phyloP scores from a whole-genome alignment of 495 filamentous ascomycete species.

The Aspergillus sclerotioniger region DNA sequence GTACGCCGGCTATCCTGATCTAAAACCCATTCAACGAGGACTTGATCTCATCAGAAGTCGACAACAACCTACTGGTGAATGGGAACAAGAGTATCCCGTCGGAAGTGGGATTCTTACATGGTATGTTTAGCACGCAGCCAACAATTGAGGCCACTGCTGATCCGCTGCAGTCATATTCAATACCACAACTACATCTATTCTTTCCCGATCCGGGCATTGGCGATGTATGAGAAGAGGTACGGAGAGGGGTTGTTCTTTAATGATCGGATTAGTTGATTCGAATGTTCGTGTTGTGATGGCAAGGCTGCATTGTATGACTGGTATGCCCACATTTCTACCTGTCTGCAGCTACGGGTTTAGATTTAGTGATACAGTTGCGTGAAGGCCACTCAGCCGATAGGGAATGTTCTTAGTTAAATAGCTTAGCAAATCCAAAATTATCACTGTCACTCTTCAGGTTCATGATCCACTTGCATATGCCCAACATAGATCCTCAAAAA shows the following conservation, averaged over 20 bases:
- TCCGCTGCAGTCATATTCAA: constrained; percentile 11
- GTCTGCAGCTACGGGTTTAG: too few relatives aligned
- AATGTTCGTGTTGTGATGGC: too few relatives aligned
- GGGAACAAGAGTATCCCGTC: constrained; percentile 8
- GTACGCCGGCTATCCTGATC: constrained; percentile 9
- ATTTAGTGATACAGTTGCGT: too few relatives aligned
- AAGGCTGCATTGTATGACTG: too few relatives aligned
- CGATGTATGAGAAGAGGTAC: constrained; percentile 12
- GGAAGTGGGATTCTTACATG: constrained; percentile 2
- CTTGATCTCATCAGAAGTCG: constrained; percentile 9
- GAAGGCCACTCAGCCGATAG: too few relatives aligned
- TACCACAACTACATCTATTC: constrained; percentile 16
- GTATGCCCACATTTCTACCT: too few relatives aligned
- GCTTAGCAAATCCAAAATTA: too few relatives aligned
- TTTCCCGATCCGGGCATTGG: constrained; percentile 12
- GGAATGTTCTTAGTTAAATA: too few relatives aligned
- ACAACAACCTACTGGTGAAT: constrained; percentile 9
- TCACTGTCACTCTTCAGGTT: too few relatives aligned
- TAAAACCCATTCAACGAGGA: constrained; percentile 4
- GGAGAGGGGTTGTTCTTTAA: background rate
- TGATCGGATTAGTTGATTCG: too few relatives aligned
- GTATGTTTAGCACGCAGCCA: background rate
- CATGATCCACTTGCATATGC: too few relatives aligned
- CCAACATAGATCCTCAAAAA: too few relatives aligned
- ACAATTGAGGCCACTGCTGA: constrained; percentile 8